Base-by-base conservation (phyloP, 2,329 filamentous ascomycete species). In the Calonectria ilicicola region DNA sequence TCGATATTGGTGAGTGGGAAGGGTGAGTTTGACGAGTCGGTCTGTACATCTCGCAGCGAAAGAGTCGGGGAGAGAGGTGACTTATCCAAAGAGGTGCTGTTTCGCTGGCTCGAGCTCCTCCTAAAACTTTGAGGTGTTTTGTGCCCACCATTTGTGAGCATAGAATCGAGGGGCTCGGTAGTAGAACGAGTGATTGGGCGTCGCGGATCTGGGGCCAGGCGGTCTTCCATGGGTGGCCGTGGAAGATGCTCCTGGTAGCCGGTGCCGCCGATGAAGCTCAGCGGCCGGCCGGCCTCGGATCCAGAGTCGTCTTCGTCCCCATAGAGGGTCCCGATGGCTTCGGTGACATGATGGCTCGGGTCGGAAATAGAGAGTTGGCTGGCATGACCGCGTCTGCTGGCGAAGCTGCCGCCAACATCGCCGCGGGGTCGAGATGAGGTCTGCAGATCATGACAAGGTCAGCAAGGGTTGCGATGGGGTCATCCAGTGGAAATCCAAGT, bases 271-370 rank as follows among this genome's bases (percentile, higher is more conserved):
- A 96, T 88, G 85, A 95, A 97, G 85, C 94, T 96, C 79, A 96
- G 85, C 42, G 94, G 94, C 56, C 93, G 91, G 47, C 86, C 84
- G 69, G 85, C 84, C 72, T 87, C 86, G 19, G 84, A 90, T 76
- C 91, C 89, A 2, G 85, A 90, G 77, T 94, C 91, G 77, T 92
- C 91, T 80, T 91, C 91, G 81, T 95, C 93, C 80, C 94, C 94
- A 85, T 98, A 98, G 85, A 98, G 91, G 79, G 95, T 95, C 65
- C 95, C 95, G 84, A 98, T 98, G 72, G 95, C 94, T 84, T 98
- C 96, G 69, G 95, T 98, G 82, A 98, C 95, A 90, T 98, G 96
- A 85, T 98, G 95, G 85, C 90, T 95, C 73, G 96, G 94, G 85
- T 98, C 95, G 83, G 94, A 97, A 83, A 98, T 91, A 69, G 90